A percentile compares a stretch with the other conserved stretches of the same genome.
These are phyloP conservation scores for Fonsecaea monophora DNA, from an alignment of 2,329 filamentous ascomycete species.

Conservation along the genomic window DNA sequence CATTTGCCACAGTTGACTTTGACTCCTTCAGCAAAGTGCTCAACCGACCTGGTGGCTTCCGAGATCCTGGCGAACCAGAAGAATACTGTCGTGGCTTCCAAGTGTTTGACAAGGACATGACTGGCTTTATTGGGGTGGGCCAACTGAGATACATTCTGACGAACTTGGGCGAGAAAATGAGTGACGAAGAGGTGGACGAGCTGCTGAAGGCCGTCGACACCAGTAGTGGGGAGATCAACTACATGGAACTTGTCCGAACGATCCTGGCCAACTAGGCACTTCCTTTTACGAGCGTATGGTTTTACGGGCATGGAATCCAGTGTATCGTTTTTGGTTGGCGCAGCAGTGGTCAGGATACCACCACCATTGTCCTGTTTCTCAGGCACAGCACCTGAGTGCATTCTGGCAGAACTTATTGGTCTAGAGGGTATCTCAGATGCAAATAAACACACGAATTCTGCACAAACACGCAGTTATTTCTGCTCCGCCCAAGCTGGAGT, in stretches of 20 bases:
- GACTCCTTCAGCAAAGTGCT: conserved; percentile 96
- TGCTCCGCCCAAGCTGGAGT: conserved; percentile 41
- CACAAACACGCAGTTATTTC: conserved; percentile 40
- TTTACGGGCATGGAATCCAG: conserved; percentile 27
- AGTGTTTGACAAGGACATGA: conserved; percentile 99
- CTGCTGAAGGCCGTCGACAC: conserved; percentile 98
- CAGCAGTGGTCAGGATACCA: conserved; percentile 6
- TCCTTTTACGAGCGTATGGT: conserved; percentile 22
- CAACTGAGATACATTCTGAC: conserved; percentile 97
- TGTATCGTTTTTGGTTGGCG: conserved; percentile 22
- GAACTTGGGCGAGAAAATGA: conserved; percentile 99
- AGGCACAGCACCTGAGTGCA: conserved; percentile 8
- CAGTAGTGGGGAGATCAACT: conserved; percentile 95
- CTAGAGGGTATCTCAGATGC: conserved; percentile 25
- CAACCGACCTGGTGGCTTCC: conserved; percentile 97
- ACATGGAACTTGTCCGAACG: conserved; percentile 82
- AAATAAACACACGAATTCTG: conserved; percentile 39
- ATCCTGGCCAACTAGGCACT: conserved; percentile 75
- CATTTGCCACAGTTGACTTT: conserved; percentile 77
- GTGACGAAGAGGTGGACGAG: conserved; percentile 97
- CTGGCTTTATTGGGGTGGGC: conserved; percentile 94
- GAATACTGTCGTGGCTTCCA: conserved; percentile 99
- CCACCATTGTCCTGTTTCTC: background rate
- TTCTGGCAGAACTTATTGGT: conserved; percentile 8
- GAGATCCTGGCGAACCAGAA: conserved; percentile 95